Evolutionary conservation across 345 rosid genomes (phyloP), one percentile per base, ranked within the genome.

Genomic region (Leavenworthia alabamica): DNA sequence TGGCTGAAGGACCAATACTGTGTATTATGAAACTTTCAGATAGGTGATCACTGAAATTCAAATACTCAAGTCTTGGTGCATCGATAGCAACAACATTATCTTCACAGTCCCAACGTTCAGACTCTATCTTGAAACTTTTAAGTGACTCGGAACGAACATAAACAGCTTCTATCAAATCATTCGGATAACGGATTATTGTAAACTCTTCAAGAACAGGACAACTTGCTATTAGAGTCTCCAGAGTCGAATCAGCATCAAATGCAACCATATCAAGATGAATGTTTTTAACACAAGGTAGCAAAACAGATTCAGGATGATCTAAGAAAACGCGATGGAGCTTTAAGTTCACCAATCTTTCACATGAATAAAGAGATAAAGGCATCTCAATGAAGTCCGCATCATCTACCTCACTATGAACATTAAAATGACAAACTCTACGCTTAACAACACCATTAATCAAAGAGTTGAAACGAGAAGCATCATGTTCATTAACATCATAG

Each of bases 281-380:
- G 17, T 1, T n/a, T 64, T 56, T 71, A 52, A 71, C 29, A 64
- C 54, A 47, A 40, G 75, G 75, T n/a, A 71, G 7, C 14, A 5
- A 63, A 23, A 71, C 47, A 23, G 70, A 37, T n/a, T 39, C 47
- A 2, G 53, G 64, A 40, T 4, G 58, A 5, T 22, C 4, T 31
- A 71, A 49, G 39, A 26, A 19, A 0, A 41, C 40, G 24, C 62
- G 19, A 56, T 12, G 7, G n/a, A 70, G 59, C 1, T 63, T 26
- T 22, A 70, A 48, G 54, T 0, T 40, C 3, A 56, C 54, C 17
- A 56, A 41, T 1, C 14, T 31, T 29, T 63, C 53, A 40, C 45
- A 71, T 1, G 70, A 47, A 50, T 64, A 62, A 17, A 71, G 32
- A 43, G 70, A 56, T 7, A 5, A 16, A 56, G 75, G 70, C 65